Conservation (phyloP, 208 protist species). For the Crithidia acanthocephali region DNA sequence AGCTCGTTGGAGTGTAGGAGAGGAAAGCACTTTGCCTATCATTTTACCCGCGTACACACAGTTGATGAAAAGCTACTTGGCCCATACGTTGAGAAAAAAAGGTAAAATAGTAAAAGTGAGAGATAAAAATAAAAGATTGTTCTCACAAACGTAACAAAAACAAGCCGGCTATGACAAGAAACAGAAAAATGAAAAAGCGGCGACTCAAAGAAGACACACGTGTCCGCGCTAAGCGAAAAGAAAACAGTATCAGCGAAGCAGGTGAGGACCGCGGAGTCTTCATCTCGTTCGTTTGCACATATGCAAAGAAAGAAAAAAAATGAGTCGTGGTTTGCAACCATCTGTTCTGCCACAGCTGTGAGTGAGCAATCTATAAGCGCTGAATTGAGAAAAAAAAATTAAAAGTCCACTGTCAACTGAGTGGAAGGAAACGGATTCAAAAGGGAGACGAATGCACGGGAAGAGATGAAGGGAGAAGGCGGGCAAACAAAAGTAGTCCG, state of each 20-base stretch:
- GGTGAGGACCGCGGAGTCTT: too few species aligned
- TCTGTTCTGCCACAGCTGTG: background rate
- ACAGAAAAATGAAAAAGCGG: background rate
- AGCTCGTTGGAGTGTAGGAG: too few species aligned
- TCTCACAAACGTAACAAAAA: too few species aligned
- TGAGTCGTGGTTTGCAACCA: background rate
- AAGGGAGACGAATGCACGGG: background rate
- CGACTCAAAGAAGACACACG: background rate
- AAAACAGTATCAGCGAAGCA: conserved; percentile 9
- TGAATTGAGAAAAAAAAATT: background rate
- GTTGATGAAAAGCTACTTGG: background rate
- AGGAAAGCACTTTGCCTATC: too few species aligned
- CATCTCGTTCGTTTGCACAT: background rate
- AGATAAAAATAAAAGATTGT: background rate
- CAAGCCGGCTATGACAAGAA: background rate
- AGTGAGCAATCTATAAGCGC: background rate
- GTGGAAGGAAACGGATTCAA: conserved; percentile 1
- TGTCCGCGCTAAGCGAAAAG: background rate
- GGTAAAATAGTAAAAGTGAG: background rate
- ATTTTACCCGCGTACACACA: too few species aligned
- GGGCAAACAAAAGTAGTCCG: too few species aligned
- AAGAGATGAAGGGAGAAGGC: background rate
- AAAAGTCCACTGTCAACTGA: background rate
- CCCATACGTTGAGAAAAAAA: background rate
- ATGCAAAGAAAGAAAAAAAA: background rate